Evolutionary conservation across 139 green algal genomes (phyloP), one percentile per base, ranked within the genome.

Genomic region (Chlorella vulgaris): DNA sequence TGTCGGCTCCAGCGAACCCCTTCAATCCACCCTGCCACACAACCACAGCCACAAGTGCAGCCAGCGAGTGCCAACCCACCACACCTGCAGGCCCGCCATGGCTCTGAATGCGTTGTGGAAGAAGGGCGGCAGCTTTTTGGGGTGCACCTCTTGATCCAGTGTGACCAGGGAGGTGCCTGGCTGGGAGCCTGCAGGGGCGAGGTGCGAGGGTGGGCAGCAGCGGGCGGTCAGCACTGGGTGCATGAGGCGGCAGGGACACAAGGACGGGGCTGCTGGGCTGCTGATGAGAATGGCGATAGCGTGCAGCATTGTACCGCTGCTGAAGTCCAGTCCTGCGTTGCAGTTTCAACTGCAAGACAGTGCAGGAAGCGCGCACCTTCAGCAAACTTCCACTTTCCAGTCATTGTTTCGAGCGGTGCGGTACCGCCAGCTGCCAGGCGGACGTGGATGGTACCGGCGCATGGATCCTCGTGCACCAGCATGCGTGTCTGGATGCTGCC

Each of bases 401-500:
- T 28, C 53, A 79, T 36, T 50, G 51, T 50, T 35, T 79, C 42
- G 35, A 79, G 53, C 35, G 73, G 73, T 4, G 73, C 73, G 51
- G 33, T 79, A 53, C 73, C 73, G 51, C 73, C 73, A 8, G 53
- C 28, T 4, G 73, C 73, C 51, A 79, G 73, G 26, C 36, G 53
- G 24, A 79, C 53, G 26, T 53, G 22, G 38, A 79, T 79, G 53
- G 51, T 79, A 53, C 73, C 73, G 19, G 53, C 26, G 28, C 35
- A 35, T 2, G 51, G 73, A 36, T 79, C 73, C 26, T 79, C 73
- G 7, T 67, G 33, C 35, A 79, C 73, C 28, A 79, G 10, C 73
- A 79, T 79, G 73, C 73, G 73, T 0, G 73, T 79, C 42, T 51
- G 73, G 33, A 86, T 83, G 35, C 18, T 78, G 55, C 81, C 81